phyloP scores from a whole-genome alignment of 176 grass and related monocot species.

The Leersia perrieri region DNA sequence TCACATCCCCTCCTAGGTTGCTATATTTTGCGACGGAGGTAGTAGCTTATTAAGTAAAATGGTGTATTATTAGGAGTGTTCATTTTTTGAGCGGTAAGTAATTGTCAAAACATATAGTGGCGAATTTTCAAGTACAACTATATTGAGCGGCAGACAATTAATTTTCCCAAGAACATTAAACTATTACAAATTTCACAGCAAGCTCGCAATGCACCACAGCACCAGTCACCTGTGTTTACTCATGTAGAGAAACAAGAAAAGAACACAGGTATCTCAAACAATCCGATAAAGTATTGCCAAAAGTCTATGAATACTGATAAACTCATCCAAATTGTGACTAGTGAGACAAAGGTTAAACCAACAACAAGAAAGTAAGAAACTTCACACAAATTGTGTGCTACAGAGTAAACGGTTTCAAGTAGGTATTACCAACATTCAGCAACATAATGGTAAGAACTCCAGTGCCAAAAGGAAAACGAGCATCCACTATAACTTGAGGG shows the following conservation, averaged over 20 bases:
- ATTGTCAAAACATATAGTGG: neutral
- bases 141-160: neutral
- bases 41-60: neutral
- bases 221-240: neutral
- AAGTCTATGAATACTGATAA: neutral
- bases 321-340: neutral
- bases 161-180: neutral
- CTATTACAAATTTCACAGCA: neutral
- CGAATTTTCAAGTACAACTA: neutral
- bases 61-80: neutral
- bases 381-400: slow-evolving; percentile 25
- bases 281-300: neutral
- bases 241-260: neutral
- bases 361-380: slow-evolving; percentile 3
- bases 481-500: slow-evolving; percentile 2
- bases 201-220: neutral
- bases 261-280: neutral
- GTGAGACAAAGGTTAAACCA: neutral
- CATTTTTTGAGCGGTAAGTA: neutral
- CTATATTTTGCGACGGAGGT: too few species aligned
- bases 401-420: neutral
- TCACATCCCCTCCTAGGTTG: too few species aligned
- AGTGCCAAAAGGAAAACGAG: neutral
- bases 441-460: neutral
- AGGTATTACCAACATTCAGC: slow-evolving; percentile 1